Conservation (phyloP, 176 grass and related monocot species). For the Urochloa ruziziensis region DNA sequence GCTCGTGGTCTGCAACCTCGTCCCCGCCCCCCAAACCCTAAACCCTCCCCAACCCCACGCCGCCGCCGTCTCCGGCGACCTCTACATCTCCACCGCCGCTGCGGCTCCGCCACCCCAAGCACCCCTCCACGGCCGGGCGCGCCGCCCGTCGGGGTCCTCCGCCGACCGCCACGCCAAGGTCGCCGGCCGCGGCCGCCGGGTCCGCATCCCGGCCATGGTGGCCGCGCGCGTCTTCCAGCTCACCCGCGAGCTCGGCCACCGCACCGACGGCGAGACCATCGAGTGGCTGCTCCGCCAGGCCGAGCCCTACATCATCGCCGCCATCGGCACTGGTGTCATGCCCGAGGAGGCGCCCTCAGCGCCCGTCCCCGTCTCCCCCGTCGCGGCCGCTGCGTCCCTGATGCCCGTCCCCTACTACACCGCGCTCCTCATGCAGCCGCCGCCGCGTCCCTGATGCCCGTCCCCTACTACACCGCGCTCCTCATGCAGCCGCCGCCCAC, state of each 20-base stretch:
- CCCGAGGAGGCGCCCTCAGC: constrained; percentile 49
- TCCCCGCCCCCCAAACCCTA: constrained; percentile 44
- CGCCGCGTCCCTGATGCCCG: not conserved
- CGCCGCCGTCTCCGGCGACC: not conserved
- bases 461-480: too few relatives aligned
- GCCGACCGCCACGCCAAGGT: constrained; percentile 73
- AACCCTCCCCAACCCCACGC: constrained; percentile 18
- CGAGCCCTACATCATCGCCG: constrained; percentile 79
- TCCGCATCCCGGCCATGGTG: constrained; percentile 71
- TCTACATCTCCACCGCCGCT: constrained; percentile 2
- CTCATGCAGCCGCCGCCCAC: not conserved
- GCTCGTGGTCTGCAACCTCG: constrained; percentile 48
- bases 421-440: too few relatives aligned
- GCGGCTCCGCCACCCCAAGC: not conserved
- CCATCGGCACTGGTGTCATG: constrained; percentile 70
- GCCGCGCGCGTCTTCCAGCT: constrained; percentile 86
- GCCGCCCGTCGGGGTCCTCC: not conserved
- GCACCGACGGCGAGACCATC: constrained; percentile 82
- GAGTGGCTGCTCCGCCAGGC: constrained; percentile 94
- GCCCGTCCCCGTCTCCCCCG: constrained; percentile 30
- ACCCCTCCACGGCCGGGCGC: not conserved
- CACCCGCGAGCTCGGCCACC: constrained; percentile 79
- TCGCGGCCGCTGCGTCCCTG: too few relatives aligned
- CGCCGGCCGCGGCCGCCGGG: constrained; percentile 63
- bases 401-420: too few relatives aligned